Percentiles rank a stretch among this genome's conserved stretches.
Evolutionary conservation across 2,329 filamentous ascomycete genomes (phyloP).

Genomic region (Xylaria multiplex): DNA sequence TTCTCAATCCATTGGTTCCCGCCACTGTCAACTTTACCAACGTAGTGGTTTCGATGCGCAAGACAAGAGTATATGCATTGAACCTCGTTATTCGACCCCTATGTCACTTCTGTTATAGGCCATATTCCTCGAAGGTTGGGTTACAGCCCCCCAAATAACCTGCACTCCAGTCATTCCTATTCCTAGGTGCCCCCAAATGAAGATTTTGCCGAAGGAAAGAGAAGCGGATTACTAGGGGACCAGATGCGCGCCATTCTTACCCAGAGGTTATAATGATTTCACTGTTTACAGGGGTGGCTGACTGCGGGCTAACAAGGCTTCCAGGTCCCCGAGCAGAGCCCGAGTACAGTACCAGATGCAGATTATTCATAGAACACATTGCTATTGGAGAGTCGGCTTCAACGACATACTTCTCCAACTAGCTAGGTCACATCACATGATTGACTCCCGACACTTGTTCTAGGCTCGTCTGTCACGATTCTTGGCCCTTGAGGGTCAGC

Average conservation of each 20-base stretch:
- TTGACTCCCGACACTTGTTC: not conserved
- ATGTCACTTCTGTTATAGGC: constrained; percentile 11
- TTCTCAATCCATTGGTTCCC: constrained; percentile 23
- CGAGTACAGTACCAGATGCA: constrained; percentile 3
- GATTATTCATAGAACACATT: constrained; percentile 9
- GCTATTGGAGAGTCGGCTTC: constrained; percentile 5
- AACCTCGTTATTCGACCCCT: constrained; percentile 10
- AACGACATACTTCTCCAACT: constrained; percentile 1
- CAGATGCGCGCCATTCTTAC: not conserved
- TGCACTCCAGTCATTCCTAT: constrained; percentile 13
- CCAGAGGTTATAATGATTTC: not conserved
- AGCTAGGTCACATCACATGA: constrained; percentile 4
- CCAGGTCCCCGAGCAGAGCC: not conserved
- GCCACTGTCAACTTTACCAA: constrained; percentile 8
- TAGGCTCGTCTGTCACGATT: constrained; percentile 5
- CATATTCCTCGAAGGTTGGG: constrained; percentile 26
- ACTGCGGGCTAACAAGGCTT: constrained; percentile 4
- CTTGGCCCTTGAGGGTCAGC: not conserved
- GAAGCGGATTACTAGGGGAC: not conserved
- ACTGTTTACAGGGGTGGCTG: not conserved
- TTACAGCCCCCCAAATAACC: constrained; percentile 19
- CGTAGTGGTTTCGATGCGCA: constrained; percentile 9
- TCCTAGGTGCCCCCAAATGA: constrained; percentile 22
- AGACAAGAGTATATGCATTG: constrained; percentile 12
- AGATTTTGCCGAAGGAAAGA: not conserved